Evolutionary conservation across 805 yeast genomes (phyloP).

Genomic region (Maudiozyma barnettii): DNA sequence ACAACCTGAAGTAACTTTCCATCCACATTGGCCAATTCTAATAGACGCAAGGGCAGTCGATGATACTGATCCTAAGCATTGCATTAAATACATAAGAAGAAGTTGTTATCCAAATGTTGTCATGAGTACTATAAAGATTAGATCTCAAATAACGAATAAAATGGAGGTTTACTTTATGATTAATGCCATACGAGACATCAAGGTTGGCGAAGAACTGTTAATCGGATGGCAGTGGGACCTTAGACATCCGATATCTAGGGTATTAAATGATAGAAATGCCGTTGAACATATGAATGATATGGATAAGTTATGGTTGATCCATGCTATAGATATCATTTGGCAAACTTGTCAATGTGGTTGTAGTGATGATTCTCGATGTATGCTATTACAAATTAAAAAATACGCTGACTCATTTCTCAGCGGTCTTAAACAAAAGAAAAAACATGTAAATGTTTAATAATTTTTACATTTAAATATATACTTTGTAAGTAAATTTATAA

Average conservation of each 20-base stretch:
- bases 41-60: conserved; percentile 58
- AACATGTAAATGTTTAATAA: background rate
- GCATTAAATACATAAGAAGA: conserved; percentile 59
- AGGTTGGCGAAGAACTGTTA: conserved; percentile 61
- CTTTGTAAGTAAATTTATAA: too few species aligned
- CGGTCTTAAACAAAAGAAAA: background rate
- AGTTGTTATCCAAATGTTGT: conserved; percentile 71
- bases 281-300: conserved; percentile 48
- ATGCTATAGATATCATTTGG: conserved; percentile 53
- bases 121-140: conserved; percentile 39
- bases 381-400: background rate
- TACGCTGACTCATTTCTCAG: conserved; percentile 2
- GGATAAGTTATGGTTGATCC: conserved; percentile 46
- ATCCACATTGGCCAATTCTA: conserved; percentile 51
- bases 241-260: conserved; percentile 58
- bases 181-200: conserved; percentile 46
- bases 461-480: background rate
- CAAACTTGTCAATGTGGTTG: conserved; percentile 52
- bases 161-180: conserved; percentile 43
- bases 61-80: conserved; percentile 59
- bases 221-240: conserved; percentile 86
- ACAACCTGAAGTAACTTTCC: conserved; percentile 47
- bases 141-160: conserved; percentile 12
- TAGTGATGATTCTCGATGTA: conserved; percentile 20
- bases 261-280: conserved; percentile 36